phyloP scores from a whole-genome alignment of 495 filamentous ascomycete species.

The Lasiosphaeriaceae sp. region DNA sequence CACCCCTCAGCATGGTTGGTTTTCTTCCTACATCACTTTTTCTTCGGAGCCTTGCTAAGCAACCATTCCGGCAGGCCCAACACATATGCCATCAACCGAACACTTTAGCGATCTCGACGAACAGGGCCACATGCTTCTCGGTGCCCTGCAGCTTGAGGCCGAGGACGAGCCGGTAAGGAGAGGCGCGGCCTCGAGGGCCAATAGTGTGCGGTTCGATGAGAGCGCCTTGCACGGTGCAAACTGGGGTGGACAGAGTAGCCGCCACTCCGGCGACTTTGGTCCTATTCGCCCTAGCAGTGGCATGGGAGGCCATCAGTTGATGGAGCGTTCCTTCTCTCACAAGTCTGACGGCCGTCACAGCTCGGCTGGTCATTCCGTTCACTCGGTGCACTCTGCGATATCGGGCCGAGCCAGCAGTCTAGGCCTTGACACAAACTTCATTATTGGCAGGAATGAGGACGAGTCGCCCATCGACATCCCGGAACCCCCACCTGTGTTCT shows the following conservation, averaged over 20 bases:
- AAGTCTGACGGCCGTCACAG: conserved; percentile 96
- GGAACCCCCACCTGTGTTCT: conserved; percentile 76
- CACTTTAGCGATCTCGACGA: conserved; percentile 66
- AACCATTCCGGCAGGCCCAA: conserved; percentile 51
- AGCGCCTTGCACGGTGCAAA: conserved; percentile 84
- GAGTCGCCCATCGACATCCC: conserved; percentile 61
- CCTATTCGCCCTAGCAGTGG: conserved; percentile 75
- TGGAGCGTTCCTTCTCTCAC: conserved; percentile 85
- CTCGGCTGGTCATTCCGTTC: conserved; percentile 77
- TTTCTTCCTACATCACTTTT: not conserved
- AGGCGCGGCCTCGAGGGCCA: conserved; percentile 81
- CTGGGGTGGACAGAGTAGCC: conserved; percentile 75
- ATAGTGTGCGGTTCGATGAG: conserved; percentile 98
- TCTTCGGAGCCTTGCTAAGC: conserved; percentile 21
- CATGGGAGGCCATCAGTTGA: conserved; percentile 72
- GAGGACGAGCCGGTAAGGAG: conserved; percentile 85
- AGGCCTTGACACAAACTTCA: conserved; percentile 68
- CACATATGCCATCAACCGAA: conserved; percentile 69
- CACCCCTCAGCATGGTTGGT: conserved; percentile 76
- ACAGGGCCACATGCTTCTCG: conserved; percentile 64
- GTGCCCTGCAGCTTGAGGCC: conserved; percentile 65
- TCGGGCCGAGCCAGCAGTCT: conserved; percentile 83
- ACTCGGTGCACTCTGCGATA: conserved; percentile 57
- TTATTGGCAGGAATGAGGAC: conserved; percentile 57
- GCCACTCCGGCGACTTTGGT: conserved; percentile 75